A percentile compares a stretch with the other conserved stretches of the same genome.
phyloP scores from a whole-genome alignment of 2,329 filamentous ascomycete species.

The Nakataea oryzae region DNA sequence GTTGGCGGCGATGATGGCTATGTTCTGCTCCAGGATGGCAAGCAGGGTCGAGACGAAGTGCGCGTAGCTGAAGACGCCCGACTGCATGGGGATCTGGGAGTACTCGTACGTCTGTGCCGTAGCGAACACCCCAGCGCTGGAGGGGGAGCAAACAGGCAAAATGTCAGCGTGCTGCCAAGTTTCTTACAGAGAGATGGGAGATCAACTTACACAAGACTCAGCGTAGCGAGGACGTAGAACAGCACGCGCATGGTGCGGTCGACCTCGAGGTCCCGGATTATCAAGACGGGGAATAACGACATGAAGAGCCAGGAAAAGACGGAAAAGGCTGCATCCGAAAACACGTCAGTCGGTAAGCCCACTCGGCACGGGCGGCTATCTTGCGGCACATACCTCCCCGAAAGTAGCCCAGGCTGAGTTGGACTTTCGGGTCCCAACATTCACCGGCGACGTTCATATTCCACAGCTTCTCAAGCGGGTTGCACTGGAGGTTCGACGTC shows the following conservation, averaged over 20 bases:
- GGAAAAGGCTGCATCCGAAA: slow-evolving; percentile 16
- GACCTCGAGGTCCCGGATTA: slow-evolving; percentile 18
- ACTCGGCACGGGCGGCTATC: neutral
- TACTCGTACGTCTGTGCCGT: slow-evolving; percentile 23
- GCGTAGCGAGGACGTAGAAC: slow-evolving; percentile 20
- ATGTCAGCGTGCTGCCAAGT: neutral
- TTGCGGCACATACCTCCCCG: slow-evolving; percentile 15
- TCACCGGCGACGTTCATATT: slow-evolving; percentile 15
- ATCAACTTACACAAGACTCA: slow-evolving; percentile 17
- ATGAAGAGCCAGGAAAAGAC: slow-evolving; percentile 25
- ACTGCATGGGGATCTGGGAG: slow-evolving; percentile 15
- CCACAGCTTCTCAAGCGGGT: slow-evolving; percentile 26
- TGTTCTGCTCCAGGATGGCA: slow-evolving; percentile 23
- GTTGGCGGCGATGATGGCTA: slow-evolving; percentile 25
- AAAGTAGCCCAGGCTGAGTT: slow-evolving; percentile 22
- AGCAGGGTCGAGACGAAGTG: slow-evolving; percentile 21
- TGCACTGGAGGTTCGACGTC: slow-evolving; percentile 24
- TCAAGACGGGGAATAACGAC: slow-evolving; percentile 20
- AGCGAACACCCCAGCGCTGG: slow-evolving; percentile 19
- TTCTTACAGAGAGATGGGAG: neutral
- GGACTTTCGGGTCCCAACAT: slow-evolving; percentile 21
- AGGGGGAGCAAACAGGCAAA: neutral
- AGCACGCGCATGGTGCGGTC: slow-evolving; percentile 18
- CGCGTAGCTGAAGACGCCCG: slow-evolving; percentile 16
- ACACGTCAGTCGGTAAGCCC: too few species aligned